Percentiles rank a stretch among this genome's conserved stretches.
Evolutionary conservation across 2,329 filamentous ascomycete species (phyloP).

Genomic region (Claviceps sp.): DNA sequence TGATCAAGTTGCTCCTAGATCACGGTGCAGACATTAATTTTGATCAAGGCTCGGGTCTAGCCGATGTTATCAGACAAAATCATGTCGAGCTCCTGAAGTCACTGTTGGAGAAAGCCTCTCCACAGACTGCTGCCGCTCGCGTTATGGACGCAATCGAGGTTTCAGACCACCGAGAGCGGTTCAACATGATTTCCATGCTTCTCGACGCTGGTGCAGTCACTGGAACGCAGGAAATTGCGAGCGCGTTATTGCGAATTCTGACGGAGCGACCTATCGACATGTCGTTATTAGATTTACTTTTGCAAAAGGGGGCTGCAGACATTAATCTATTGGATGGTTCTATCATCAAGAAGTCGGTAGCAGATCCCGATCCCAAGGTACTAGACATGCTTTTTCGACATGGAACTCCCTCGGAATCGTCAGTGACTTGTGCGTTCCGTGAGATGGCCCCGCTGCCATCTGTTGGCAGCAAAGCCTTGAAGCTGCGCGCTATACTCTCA

Average conservation of each 20-base stretch:
- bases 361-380: slow-evolving; percentile 32
- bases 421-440: slow-evolving; percentile 29
- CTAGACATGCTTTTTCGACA: slow-evolving; percentile 33
- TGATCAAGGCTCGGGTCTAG: slow-evolving; percentile 35
- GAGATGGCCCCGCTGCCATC: slow-evolving; percentile 29
- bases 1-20: slow-evolving; percentile 38
- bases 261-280: slow-evolving; percentile 34
- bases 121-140: slow-evolving; percentile 33
- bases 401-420: slow-evolving; percentile 30
- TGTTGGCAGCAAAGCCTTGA: slow-evolving; percentile 32
- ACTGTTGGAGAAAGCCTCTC: slow-evolving; percentile 32
- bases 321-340: slow-evolving; percentile 34
- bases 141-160: slow-evolving; percentile 34
- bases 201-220: slow-evolving; percentile 31
- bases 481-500: slow-evolving; percentile 33
- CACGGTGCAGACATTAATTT: slow-evolving; percentile 42
- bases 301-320: slow-evolving; percentile 39
- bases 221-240: slow-evolving; percentile 27
- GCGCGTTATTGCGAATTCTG: slow-evolving; percentile 29
- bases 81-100: slow-evolving; percentile 32
- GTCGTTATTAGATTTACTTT: slow-evolving; percentile 32
- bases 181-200: slow-evolving; percentile 33
- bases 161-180: slow-evolving; percentile 26
- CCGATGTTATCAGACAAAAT: slow-evolving; percentile 32
- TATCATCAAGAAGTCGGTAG: slow-evolving; percentile 27